phyloP scores from a whole-genome alignment of 1,284 basidiomycete genomes.

The Vanrija humicola region DNA sequence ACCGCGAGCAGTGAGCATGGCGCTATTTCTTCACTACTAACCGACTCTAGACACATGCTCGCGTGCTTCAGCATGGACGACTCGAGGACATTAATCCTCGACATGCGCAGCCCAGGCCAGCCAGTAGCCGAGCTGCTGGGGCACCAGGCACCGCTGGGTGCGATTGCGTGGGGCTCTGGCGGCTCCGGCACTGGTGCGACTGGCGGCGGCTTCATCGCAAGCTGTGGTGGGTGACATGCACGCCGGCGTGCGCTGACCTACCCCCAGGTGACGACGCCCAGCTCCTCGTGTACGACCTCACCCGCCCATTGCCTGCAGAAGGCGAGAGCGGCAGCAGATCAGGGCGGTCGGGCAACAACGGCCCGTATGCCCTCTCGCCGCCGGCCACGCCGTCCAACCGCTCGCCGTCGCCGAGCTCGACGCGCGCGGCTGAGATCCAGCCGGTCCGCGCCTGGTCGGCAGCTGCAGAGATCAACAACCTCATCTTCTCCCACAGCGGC shows the following conservation, averaged over 20 bases:
- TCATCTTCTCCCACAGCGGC: slow-evolving; percentile 67
- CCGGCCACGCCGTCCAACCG: slow-evolving; percentile 60
- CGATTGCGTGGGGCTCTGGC: slow-evolving; percentile 75
- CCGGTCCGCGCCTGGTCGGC: slow-evolving; percentile 80
- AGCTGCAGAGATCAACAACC: slow-evolving; percentile 71
- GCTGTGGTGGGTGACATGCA: slow-evolving; percentile 59
- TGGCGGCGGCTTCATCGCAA: slow-evolving; percentile 75
- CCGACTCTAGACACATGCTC: slow-evolving; percentile 45
- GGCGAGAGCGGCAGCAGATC: slow-evolving; percentile 9
- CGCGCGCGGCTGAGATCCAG: slow-evolving; percentile 55
- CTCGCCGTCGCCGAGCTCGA: slow-evolving; percentile 51
- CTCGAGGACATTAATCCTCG: slow-evolving; percentile 77
- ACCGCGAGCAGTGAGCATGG: slow-evolving; percentile 38
- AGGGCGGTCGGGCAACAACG: slow-evolving; percentile 8
- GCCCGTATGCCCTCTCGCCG: slow-evolving; percentile 25
- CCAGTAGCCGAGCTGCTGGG: slow-evolving; percentile 85
- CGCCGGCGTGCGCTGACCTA: not conserved
- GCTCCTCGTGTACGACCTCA: slow-evolving; percentile 81
- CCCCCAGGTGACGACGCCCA: slow-evolving; percentile 81
- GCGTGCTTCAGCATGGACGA: slow-evolving; percentile 63
- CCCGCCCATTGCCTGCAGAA: slow-evolving; percentile 33
- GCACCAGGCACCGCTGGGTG: slow-evolving; percentile 67
- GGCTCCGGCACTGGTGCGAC: slow-evolving; percentile 42
- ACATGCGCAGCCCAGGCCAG: slow-evolving; percentile 89
- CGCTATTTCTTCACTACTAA: not conserved